A percentile compares a stretch with the other conserved stretches of the same genome.
These are phyloP conservation scores for Sparassis latifolia DNA, from an alignment of 1,284 basidiomycete genomes.

Conservation along the genomic window DNA sequence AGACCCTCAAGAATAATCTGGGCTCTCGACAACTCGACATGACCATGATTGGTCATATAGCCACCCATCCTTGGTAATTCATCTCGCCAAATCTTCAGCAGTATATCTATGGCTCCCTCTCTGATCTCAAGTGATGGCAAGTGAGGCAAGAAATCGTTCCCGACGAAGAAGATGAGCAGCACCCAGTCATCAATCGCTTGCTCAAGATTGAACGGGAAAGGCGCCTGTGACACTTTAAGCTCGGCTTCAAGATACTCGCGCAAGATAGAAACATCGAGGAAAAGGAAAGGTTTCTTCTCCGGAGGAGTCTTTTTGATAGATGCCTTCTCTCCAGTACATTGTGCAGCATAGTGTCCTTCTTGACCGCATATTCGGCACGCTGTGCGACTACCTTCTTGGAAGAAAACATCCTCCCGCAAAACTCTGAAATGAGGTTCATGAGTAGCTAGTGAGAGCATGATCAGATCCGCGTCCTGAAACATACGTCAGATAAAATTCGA, in stretches of 20 bases:
- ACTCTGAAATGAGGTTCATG: conserved; percentile 98
- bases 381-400: conserved; percentile 67
- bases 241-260: conserved; percentile 98
- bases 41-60: conserved; percentile 92
- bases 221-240: conserved; percentile 71
- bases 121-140: conserved; percentile 97
- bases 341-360: conserved; percentile 89
- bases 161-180: conserved; percentile 98
- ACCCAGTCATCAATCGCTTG: conserved; percentile 99
- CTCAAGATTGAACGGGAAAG: conserved; percentile 94
- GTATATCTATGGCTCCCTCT: conserved; percentile 96
- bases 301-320: conserved; percentile 60
- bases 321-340: conserved; percentile 78
- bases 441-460: conserved; percentile 97
- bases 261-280: conserved; percentile 92
- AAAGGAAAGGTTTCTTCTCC: conserved; percentile 97
- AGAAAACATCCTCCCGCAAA: conserved; percentile 96
- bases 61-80: conserved; percentile 94
- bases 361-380: conserved; percentile 92
- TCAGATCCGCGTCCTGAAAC: conserved; percentile 93
- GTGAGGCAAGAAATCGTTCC: conserved; percentile 99
- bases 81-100: conserved; percentile 93
- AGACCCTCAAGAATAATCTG: conserved; percentile 95
- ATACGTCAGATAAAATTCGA: not conserved
- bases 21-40: conserved; percentile 79